A percentile compares a stretch with the other conserved stretches of the same genome.
phyloP scores from a whole-genome alignment of 1,284 basidiomycete genomes.

The Butyriboletus appendiculatus region DNA sequence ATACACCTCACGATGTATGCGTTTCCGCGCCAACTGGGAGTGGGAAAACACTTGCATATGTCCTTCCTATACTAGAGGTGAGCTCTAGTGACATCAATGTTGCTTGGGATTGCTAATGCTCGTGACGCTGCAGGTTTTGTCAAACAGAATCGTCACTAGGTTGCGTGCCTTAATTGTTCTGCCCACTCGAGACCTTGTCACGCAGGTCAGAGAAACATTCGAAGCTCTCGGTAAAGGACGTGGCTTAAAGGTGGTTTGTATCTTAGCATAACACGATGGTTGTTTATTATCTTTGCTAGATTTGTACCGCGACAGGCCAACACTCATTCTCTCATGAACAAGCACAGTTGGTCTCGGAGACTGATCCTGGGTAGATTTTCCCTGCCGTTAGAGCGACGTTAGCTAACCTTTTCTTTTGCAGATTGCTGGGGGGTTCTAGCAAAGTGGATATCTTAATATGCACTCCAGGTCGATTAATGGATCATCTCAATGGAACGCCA shows the following conservation, averaged over 20 bases:
- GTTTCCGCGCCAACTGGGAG: slow-evolving; percentile 98
- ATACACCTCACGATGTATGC: slow-evolving; percentile 81
- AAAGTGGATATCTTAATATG: slow-evolving; percentile 94
- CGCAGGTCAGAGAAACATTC: slow-evolving; percentile 91
- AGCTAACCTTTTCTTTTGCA: slow-evolving; percentile 27
- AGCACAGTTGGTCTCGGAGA: slow-evolving; percentile 63
- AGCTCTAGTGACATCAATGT: slow-evolving; percentile 14
- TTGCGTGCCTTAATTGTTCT: slow-evolving; percentile 91
- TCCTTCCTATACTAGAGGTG: slow-evolving; percentile 90
- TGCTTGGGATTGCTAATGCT: slow-evolving; percentile 1
- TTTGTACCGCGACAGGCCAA: slow-evolving; percentile 80
- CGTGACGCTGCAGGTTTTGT: slow-evolving; percentile 56
- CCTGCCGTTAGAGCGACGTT: neutral
- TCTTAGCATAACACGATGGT: neutral
- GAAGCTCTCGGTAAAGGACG: slow-evolving; percentile 85
- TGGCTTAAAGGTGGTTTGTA: slow-evolving; percentile 70
- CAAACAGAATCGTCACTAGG: slow-evolving; percentile 73
- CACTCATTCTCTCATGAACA: slow-evolving; percentile 87
- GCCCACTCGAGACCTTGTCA: slow-evolving; percentile 94
- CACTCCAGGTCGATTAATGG: slow-evolving; percentile 93
- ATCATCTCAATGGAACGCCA: slow-evolving; percentile 86
- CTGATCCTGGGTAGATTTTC: slow-evolving; percentile 43
- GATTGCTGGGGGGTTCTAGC: slow-evolving; percentile 74
- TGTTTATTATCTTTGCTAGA: slow-evolving; percentile 41
- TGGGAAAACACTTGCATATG: slow-evolving; percentile 96